Evolutionary conservation across 1,139 yeast species (phyloP), one percentile per base, ranked within the genome.

Genomic region (Nakaseomyces sp.): DNA sequence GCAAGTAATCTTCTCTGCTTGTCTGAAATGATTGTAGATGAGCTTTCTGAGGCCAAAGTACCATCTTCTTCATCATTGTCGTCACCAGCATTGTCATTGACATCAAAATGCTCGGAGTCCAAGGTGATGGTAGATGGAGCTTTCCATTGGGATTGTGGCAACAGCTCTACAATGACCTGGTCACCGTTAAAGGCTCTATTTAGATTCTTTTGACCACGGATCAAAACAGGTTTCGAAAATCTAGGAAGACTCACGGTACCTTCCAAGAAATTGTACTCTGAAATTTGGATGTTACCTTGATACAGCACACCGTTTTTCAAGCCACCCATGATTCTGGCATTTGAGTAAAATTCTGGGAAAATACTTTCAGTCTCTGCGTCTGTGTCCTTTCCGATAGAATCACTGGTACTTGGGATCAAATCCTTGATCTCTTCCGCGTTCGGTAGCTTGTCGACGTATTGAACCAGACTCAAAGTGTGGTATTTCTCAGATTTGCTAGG

Each of bases 141-240:
- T 57, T 84, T 82, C 98, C 98, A 93, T 61, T 86, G 79, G 32
- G 74, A 73, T 54, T 84, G 77, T 2, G 97, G 96, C 41, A 93
- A 70, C 38, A 93, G 69, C 65, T 93, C 97, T 5, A 93, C 88
- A 42, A 88, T 85, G 13, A 93, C 97, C 17, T 80, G 76, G 58
- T 93, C 99, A 29, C 95, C 89, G 55, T 86, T 86, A 65, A 91
- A 88, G 0, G 93, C 86, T 61, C 99, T 77, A 62, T 93, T 93
- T 54, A 91, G 68, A 60, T 81, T 80, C 55, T 84, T 86, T 40
- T 91, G 74, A 0, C 98, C 99, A 16, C 83, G 66, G 32, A 93
- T 71, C 35, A 89, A 69, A 41, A 93, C 72, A 1, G 97, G 97
- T 58, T 81, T 83, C 42, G 86, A 81, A 58, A 87, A 82, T 1